Base-by-base conservation (phyloP, 208 protist species). In the Wallacemonas sp. region DNA sequence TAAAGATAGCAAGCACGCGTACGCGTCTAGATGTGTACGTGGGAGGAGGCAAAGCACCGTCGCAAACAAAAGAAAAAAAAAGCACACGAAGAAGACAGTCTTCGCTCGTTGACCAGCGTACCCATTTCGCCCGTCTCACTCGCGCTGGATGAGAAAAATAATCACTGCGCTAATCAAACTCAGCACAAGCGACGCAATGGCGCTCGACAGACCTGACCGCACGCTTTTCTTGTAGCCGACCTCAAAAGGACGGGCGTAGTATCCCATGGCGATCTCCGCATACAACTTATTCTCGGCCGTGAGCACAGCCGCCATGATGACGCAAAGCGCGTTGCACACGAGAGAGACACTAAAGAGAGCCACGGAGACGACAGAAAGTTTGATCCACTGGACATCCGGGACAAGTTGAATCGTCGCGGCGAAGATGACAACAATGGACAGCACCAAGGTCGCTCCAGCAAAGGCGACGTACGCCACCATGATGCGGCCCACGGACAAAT, bases 401-500 rank as follows among this genome's bases (percentile, higher is more conserved):
- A 84, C 33, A 14, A 84, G 22, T 14, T 72, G 56, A 0, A 78
- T 2, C 1, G 82, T 38, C 1, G 72, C 14, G 12, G 44, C 41
- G 2, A 75, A 15, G 49, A 82, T 53, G 14, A 82, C 62, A n/a
- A 51, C 27, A 1, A 88, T 14, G 8, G 66, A 67, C 24, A 67
- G 58, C 41, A 79, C 17, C 1, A 75, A 38, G 45, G 59, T 72
- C 12, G 77, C 3, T 1, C 24, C 34, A 12, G 67, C 73, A 61
- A 83, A 81, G 33, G 67, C 33, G 38, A 85, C 63, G 47, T 89
- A 77, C 47, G 76, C 69, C 1, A 70, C 61, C 78, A 89, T 89
- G 62, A 58, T 73, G 1, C 51, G 44, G 2, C 49, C 30, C 30
- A 83, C 26, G 33, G 15, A 28, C 5, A 49, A 36, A 9, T 15